phyloP scores from a whole-genome alignment of 768 basidiomycete genomes.

The Trametes cinnabarina region DNA sequence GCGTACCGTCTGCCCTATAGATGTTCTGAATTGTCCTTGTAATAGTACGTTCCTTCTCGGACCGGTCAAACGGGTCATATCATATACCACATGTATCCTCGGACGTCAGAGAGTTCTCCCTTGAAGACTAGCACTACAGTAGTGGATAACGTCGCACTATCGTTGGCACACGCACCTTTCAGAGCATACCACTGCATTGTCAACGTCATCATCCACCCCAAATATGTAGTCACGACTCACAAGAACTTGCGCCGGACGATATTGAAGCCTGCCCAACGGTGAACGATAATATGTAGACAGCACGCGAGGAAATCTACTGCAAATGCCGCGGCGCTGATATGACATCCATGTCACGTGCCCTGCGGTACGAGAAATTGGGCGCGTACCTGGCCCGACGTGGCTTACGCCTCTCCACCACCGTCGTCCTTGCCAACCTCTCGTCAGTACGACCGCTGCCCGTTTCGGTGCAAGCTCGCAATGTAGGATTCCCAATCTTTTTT shows the following conservation, averaged over 20 bases:
- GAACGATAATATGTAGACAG: too few species aligned
- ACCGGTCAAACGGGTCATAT: background rate
- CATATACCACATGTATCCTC: background rate
- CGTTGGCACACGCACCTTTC: too few species aligned
- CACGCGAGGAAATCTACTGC: too few species aligned
- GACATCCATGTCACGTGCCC: constrained; percentile 3
- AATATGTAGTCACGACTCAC: too few species aligned
- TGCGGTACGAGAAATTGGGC: constrained; percentile 7
- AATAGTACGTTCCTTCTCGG: background rate
- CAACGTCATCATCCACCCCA: too few species aligned
- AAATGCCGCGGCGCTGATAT: background rate
- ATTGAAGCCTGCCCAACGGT: too few species aligned
- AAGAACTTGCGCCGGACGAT: too few species aligned
- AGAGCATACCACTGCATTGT: too few species aligned
- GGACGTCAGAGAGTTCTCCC: background rate
- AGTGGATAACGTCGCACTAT: too few species aligned
- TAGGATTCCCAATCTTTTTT: background rate
- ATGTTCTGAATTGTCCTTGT: background rate
- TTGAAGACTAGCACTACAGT: background rate
- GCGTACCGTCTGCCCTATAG: background rate
- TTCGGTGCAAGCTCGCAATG: constrained; percentile 5
- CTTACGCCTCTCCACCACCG: constrained; percentile 11
- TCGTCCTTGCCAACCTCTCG: background rate
- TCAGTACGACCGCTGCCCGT: background rate
- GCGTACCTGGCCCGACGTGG: constrained; percentile 15